Conservation (phyloP, 441 rosid genomes). For the Jatropha podagrica region DNA sequence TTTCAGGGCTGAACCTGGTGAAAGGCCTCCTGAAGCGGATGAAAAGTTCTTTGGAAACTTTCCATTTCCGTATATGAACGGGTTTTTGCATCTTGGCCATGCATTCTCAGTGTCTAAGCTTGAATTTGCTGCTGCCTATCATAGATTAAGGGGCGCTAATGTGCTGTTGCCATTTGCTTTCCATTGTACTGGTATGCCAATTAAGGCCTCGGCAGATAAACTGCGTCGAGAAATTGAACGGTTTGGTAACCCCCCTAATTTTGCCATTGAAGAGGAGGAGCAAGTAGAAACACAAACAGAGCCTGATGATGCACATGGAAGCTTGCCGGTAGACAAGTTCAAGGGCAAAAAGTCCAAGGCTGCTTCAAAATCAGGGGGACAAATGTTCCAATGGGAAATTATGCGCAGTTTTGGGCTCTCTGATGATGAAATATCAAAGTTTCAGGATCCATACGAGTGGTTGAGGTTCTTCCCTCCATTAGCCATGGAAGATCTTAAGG, state of each 20-base stretch:
- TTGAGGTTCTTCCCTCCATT: conserved; percentile 70
- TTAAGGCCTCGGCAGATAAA: conserved; percentile 94
- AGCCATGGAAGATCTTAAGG: conserved; percentile 82
- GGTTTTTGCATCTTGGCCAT: conserved; percentile 82
- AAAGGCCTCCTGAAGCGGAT: conserved; percentile 49
- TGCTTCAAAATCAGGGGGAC: conserved; percentile 73
- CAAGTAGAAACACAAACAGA: conserved; percentile 27
- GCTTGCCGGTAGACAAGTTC: conserved; percentile 48
- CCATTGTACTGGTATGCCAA: conserved; percentile 95
- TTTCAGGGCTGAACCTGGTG: conserved; percentile 61
- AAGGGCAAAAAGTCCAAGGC: conserved; percentile 87
- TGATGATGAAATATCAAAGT: conserved; percentile 63
- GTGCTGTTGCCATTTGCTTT: conserved; percentile 86
- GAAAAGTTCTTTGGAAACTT: conserved; percentile 89
- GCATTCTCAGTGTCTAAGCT: conserved; percentile 87
- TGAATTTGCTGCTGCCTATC: conserved; percentile 83
- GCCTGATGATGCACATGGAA: conserved; percentile 33
- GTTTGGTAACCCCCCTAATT: conserved; percentile 81
- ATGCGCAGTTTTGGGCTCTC: conserved; percentile 86
- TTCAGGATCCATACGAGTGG: conserved; percentile 83
- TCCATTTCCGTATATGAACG: conserved; percentile 94
- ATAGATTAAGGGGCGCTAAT: conserved; percentile 77
- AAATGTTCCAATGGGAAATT: conserved; percentile 87
- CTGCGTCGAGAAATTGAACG: conserved; percentile 67
- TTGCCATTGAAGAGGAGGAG: conserved; percentile 43